Percentiles rank a stretch among this genome's conserved stretches.
Conservation (phyloP, 306 rosid species). For the Heteromeles arbutifolia region DNA sequence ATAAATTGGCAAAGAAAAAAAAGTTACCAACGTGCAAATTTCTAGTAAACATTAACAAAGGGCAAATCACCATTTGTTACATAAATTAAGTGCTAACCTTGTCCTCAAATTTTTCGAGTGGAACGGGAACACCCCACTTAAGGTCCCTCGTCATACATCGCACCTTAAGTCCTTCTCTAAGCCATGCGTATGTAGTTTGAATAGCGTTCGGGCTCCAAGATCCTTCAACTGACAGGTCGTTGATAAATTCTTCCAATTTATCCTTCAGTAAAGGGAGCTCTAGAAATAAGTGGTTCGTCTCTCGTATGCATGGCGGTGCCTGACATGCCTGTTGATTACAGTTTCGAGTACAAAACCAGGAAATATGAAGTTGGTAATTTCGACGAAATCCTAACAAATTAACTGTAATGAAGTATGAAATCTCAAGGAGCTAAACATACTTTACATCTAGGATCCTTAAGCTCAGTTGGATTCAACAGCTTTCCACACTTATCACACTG, state of each 20-base stretch:
- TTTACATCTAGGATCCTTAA: conserved; percentile 61
- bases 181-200: conserved; percentile 64
- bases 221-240: conserved; percentile 45
- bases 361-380: not conserved
- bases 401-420: not conserved
- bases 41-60: not conserved
- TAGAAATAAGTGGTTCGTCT: conserved; percentile 61
- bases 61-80: not conserved
- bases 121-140: conserved; percentile 86
- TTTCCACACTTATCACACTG: conserved; percentile 78
- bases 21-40: not conserved
- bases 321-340: conserved; percentile 46
- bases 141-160: conserved; percentile 76
- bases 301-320: conserved; percentile 44
- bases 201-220: conserved; percentile 76
- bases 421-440: conserved; percentile 19
- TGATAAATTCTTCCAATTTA: conserved; percentile 52
- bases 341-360: not conserved
- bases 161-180: conserved; percentile 52
- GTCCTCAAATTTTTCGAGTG: conserved; percentile 56
- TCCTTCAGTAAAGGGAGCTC: conserved; percentile 68
- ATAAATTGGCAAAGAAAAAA: not conserved
- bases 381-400: not conserved
- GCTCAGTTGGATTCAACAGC: conserved; percentile 60
- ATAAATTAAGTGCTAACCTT: conserved; percentile 35